Percentiles rank a stretch among this genome's conserved stretches.
Conservation (phyloP, 2,329 filamentous ascomycete species). For the Rhexocercosporidium sp. region DNA sequence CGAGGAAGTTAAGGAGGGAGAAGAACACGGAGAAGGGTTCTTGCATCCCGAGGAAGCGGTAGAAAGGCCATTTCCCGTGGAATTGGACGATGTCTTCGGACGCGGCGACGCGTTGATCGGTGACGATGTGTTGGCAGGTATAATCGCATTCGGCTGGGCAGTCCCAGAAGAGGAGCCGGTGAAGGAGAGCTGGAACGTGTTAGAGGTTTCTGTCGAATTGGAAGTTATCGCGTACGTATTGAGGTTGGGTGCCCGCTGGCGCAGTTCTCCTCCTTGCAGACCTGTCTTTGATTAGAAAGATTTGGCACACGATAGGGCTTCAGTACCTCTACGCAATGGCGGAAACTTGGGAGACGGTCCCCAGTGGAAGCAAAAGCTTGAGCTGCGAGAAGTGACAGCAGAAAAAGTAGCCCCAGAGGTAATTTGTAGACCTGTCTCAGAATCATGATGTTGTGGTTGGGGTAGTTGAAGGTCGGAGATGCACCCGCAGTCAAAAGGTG, state of each 20-base stretch:
- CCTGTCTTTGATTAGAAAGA: constrained; percentile 51
- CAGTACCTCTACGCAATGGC: constrained; percentile 78
- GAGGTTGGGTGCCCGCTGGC: constrained; percentile 57
- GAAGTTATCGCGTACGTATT: constrained; percentile 35
- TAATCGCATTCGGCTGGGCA: constrained; percentile 97
- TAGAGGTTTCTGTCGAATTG: constrained; percentile 20
- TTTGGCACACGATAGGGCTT: constrained; percentile 20
- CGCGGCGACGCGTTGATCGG: constrained; percentile 68
- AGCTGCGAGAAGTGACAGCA: constrained; percentile 42
- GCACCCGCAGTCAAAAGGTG: not conserved
- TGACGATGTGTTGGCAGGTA: constrained; percentile 93
- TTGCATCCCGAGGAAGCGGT: constrained; percentile 88
- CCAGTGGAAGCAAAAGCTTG: constrained; percentile 75
- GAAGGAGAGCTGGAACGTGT: constrained; percentile 70
- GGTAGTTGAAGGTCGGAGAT: constrained; percentile 3
- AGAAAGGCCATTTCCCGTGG: constrained; percentile 98
- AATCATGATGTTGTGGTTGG: constrained; percentile 32
- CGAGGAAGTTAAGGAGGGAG: constrained; percentile 87
- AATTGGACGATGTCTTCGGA: constrained; percentile 82
- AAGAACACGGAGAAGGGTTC: constrained; percentile 94
- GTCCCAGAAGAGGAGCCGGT: constrained; percentile 87
- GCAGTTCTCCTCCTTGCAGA: constrained; percentile 84
- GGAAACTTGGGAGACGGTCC: constrained; percentile 86
- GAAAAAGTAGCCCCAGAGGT: constrained; percentile 26
- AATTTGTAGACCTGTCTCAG: constrained; percentile 27